These are phyloP conservation scores for Phyllostachys edulis DNA, from an alignment of 176 grass and related monocot species.

Conservation along the genomic window DNA sequence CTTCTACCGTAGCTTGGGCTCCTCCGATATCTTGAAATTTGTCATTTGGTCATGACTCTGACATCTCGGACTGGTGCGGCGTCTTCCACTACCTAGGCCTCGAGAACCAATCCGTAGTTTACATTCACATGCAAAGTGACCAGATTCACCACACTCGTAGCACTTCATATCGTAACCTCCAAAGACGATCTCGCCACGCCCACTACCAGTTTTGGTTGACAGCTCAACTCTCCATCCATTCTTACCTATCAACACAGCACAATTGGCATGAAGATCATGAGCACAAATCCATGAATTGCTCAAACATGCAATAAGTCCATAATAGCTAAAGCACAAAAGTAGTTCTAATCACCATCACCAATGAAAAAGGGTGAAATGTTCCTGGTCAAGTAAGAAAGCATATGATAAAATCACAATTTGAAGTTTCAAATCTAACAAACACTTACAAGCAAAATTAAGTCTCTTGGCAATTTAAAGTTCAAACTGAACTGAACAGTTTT, in stretches of 20 bases:
- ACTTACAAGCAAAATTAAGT: background rate
- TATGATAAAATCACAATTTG: background rate
- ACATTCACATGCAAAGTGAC: constrained; percentile 89
- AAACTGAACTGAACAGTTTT: background rate
- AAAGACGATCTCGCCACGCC: constrained; percentile 53
- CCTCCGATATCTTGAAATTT: constrained; percentile 64
- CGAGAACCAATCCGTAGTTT: constrained; percentile 67
- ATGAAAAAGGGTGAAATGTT: background rate
- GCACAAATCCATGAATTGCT: constrained; percentile 8
- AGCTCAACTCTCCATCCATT: constrained; percentile 92
- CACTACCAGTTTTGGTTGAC: constrained; percentile 65
- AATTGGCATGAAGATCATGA: constrained; percentile 5
- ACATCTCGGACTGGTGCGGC: constrained; percentile 51
- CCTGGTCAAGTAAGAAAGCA: background rate
- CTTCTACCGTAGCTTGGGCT: constrained; percentile 86
- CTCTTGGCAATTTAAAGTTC: background rate
- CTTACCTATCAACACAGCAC: constrained; percentile 52
- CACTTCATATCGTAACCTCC: constrained; percentile 78
- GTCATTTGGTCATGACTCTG: no score
- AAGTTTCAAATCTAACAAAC: background rate
- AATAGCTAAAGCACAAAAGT: background rate
- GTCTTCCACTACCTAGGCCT: constrained; percentile 67
- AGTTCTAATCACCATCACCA: background rate
- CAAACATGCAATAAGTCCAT: background rate
- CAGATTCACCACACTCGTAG: constrained; percentile 83